Evolutionary conservation across 2,329 filamentous ascomycete genomes (phyloP).

Genomic region (Talaromyces sp.): DNA sequence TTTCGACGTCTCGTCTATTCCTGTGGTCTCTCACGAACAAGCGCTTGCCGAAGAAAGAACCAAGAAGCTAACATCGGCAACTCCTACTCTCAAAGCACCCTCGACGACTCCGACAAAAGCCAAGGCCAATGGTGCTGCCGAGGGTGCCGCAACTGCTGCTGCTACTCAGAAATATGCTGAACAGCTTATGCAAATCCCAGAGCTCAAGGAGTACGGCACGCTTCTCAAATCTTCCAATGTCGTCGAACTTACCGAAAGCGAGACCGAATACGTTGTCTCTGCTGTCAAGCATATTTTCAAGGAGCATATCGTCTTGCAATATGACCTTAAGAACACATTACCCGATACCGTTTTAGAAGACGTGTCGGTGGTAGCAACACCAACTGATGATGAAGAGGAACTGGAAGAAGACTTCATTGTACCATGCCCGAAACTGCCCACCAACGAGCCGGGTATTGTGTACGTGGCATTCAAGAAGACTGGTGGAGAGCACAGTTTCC

Average conservation of each 20-base stretch:
- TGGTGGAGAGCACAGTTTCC: constrained; percentile 71
- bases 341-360: constrained; percentile 87
- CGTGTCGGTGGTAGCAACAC: constrained; percentile 76
- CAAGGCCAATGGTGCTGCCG: constrained; percentile 63
- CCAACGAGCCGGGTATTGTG: constrained; percentile 85
- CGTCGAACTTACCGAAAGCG: constrained; percentile 90
- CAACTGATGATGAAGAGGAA: constrained; percentile 73
- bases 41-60: constrained; percentile 93
- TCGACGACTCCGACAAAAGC: constrained; percentile 74
- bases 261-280: constrained; percentile 94
- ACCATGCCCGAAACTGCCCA: constrained; percentile 74
- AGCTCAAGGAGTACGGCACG: constrained; percentile 82
- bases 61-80: constrained; percentile 92
- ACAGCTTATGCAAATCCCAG: constrained; percentile 82
- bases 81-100: constrained; percentile 90
- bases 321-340: constrained; percentile 96
- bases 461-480: constrained; percentile 92
- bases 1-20: constrained; percentile 88
- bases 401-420: constrained; percentile 88
- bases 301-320: constrained; percentile 92
- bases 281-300: constrained; percentile 98
- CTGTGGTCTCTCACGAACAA: constrained; percentile 91
- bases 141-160: constrained; percentile 71
- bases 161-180: constrained; percentile 85
- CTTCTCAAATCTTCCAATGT: constrained; percentile 86